phyloP scores from a whole-genome alignment of 768 basidiomycete species.

The Mycena albidolilacea region DNA sequence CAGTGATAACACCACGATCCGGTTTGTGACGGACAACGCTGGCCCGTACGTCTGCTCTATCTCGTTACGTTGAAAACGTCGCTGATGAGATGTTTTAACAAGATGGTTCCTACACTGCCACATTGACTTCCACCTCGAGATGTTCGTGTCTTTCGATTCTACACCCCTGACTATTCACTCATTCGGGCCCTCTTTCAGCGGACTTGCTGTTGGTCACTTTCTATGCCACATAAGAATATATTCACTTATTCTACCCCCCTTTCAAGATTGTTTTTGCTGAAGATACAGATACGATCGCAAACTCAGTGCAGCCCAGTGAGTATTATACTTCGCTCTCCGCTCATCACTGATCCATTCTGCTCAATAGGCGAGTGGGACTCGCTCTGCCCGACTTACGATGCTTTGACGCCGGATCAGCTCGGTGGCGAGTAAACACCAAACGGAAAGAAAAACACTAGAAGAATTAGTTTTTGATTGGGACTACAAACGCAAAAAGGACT shows the following conservation, averaged over 20 bases:
- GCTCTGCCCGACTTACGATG: constrained; percentile 49
- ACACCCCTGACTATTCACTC: neutral
- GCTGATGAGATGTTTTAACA: neutral
- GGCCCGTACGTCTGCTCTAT: constrained; percentile 66
- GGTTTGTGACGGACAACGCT: constrained; percentile 78
- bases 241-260: neutral
- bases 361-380: constrained; percentile 40
- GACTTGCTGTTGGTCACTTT: constrained; percentile 35
- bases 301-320: constrained; percentile 21
- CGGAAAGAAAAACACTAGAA: neutral
- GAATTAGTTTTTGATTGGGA: neutral
- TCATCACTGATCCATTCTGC: neutral
- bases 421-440: neutral
- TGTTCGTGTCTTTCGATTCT: constrained; percentile 39
- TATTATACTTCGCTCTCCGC: neutral
- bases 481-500: neutral
- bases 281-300: constrained; percentile 30
- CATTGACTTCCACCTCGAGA: constrained; percentile 61
- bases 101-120: constrained; percentile 41
- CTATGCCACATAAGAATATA: neutral
- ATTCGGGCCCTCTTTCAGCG: constrained; percentile 15
- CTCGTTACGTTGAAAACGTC: neutral
- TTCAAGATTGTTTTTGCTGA: constrained; percentile 46
- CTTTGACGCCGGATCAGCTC: constrained; percentile 17
- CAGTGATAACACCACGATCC: constrained; percentile 64